phyloP scores from a whole-genome alignment of 805 yeast species.

The Barnettozyma sucrosica region DNA sequence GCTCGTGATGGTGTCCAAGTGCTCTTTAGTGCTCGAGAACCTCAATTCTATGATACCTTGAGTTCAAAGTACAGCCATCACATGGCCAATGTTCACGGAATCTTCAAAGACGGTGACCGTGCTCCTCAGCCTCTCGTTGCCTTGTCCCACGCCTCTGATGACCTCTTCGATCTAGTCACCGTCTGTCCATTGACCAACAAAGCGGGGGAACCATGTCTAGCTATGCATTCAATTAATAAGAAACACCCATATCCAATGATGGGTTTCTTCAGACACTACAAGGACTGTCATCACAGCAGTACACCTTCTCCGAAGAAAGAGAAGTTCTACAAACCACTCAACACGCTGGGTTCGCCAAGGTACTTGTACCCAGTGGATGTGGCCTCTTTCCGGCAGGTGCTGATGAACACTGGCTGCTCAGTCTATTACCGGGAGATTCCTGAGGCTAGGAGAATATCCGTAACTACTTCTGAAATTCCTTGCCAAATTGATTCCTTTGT shows the following conservation, averaged over 20 bases:
- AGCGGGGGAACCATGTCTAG: not conserved
- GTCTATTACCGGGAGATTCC: not conserved
- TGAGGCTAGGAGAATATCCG: too few relatives aligned
- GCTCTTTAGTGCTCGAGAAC: not conserved
- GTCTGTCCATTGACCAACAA: not conserved
- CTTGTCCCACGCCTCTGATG: not conserved
- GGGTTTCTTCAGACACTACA: not conserved
- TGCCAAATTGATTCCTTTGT: too few relatives aligned
- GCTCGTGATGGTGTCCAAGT: conserved; percentile 1
- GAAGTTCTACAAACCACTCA: not conserved
- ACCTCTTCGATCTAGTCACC: not conserved
- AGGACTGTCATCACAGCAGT: not conserved
- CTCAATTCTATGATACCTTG: conserved; percentile 7
- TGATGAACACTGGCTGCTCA: not conserved
- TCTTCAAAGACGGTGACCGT: conserved; percentile 3
- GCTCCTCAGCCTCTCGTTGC: not conserved
- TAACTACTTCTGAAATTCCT: too few relatives aligned
- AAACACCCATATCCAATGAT: not conserved
- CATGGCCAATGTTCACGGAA: conserved; percentile 5
- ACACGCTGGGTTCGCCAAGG: not conserved
- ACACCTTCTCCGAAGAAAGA: not conserved
- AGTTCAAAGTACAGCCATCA: conserved; percentile 7
- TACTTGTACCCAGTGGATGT: not conserved
- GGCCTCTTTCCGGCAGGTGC: not conserved
- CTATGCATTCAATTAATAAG: not conserved